A percentile compares a stretch with the other conserved stretches of the same genome.
These are phyloP conservation scores for Apophysomyces elegans DNA, from an alignment of 371 early-diverging fungal species.

Conservation along the genomic window DNA sequence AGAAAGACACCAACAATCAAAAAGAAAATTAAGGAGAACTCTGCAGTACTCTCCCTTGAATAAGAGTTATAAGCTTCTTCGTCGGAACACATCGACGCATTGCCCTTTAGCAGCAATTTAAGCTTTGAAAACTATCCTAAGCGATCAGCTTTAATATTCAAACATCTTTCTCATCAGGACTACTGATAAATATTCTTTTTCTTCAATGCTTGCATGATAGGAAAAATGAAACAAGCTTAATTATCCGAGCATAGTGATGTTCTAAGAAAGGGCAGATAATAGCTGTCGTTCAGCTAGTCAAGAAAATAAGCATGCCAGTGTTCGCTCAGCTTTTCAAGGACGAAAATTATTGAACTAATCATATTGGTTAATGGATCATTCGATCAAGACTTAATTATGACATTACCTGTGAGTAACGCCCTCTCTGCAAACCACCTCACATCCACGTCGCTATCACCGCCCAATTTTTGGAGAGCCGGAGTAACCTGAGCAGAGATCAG, in stretches of 20 bases:
- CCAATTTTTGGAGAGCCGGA: conserved; percentile 80
- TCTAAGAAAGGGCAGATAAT: not conserved
- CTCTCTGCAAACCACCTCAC: conserved; percentile 91
- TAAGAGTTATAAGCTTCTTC: too few species aligned
- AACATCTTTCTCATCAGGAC: not conserved
- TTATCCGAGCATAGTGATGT: not conserved
- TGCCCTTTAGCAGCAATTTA: too few species aligned
- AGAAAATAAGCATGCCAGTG: not conserved
- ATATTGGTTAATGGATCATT: not conserved
- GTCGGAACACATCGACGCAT: too few species aligned
- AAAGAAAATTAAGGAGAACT: too few species aligned
- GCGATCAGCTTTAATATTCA: not conserved
- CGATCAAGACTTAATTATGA: not conserved
- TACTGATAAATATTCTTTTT: not conserved
- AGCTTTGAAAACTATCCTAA: too few species aligned
- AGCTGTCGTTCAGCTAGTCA: too few species aligned
- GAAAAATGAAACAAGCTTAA: conserved; percentile 1
- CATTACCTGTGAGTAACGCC: conserved; percentile 65
- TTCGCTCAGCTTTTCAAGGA: not conserved
- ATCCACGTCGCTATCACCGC: conserved; percentile 89
- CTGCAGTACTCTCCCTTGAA: too few species aligned
- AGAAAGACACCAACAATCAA: too few species aligned
- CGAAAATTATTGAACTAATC: conserved; percentile 10
- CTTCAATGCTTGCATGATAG: not conserved
- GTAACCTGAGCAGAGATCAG: conserved; percentile 73